phyloP scores from a whole-genome alignment of 352 stramenopile genomes.

The Phytopythium vexans region DNA sequence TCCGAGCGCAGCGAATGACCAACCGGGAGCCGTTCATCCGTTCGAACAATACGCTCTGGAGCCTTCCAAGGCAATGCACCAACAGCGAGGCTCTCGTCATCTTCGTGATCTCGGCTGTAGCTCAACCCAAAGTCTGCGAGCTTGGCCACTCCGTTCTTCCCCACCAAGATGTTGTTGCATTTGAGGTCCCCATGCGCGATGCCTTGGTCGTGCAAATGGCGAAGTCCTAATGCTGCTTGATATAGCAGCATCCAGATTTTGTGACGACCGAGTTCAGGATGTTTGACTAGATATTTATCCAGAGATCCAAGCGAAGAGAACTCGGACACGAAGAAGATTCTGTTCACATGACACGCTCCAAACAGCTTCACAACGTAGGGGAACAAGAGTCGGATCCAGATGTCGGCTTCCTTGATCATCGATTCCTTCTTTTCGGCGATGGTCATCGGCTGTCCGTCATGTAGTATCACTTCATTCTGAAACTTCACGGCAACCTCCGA shows the following conservation, averaged over 20 bases:
- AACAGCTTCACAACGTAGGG: neutral
- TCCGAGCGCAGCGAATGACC: neutral
- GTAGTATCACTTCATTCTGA: no score
- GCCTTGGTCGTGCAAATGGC: constrained; percentile 6
- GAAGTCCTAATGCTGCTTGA: constrained; percentile 31
- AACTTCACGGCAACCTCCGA: no score
- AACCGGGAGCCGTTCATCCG: neutral
- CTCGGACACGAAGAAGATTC: neutral
- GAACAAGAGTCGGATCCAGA: neutral
- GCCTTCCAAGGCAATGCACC: constrained; percentile 1
- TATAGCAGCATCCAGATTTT: constrained; percentile 18
- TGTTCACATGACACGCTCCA: constrained; percentile 1
- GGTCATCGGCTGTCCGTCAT: no score
- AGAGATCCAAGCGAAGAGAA: neutral
- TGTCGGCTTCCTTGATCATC: neutral
- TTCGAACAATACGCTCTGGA: neutral
- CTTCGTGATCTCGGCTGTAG: neutral
- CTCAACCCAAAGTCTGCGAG: constrained; percentile 22
- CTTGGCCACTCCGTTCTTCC: constrained; percentile 13
- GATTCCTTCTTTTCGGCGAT: neutral
- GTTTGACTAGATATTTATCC: neutral
- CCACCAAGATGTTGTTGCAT: constrained; percentile 27
- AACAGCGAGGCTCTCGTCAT: neutral
- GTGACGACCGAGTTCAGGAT: neutral
- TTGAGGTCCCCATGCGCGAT: constrained; percentile 83